phyloP scores from a whole-genome alignment of 805 yeast genomes.

The Suhomyces faveliae region DNA sequence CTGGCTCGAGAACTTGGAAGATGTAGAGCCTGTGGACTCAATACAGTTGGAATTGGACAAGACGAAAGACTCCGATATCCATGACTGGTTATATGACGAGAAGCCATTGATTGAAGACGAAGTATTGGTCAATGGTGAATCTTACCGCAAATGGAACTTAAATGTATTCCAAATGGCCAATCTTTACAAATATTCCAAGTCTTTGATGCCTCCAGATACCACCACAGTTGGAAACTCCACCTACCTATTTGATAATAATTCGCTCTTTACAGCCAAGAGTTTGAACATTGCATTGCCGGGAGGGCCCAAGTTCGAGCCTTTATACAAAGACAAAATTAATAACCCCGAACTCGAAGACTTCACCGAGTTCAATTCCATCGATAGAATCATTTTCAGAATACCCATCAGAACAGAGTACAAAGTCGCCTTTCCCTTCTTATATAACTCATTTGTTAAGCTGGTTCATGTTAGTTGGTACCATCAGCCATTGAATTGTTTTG shows the following conservation, averaged over 20 bases:
- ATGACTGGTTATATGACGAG: conserved; percentile 80
- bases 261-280: conserved; percentile 90
- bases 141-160: conserved; percentile 72
- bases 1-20: conserved; percentile 78
- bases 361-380: conserved; percentile 88
- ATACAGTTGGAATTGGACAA: conserved; percentile 65
- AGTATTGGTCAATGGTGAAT: conserved; percentile 65
- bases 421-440: conserved; percentile 83
- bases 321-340: conserved; percentile 59
- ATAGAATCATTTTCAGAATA: conserved; percentile 76
- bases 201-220: conserved; percentile 57
- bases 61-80: conserved; percentile 56
- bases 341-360: conserved; percentile 68
- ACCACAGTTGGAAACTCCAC: conserved; percentile 48
- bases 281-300: conserved; percentile 86
- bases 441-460: conserved; percentile 71
- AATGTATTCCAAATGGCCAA: conserved; percentile 60
- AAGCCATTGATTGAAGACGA: conserved; percentile 64
- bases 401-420: conserved; percentile 79
- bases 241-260: conserved; percentile 71
- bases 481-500: conserved; percentile 55
- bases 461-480: conserved; percentile 64
- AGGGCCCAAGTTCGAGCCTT: conserved; percentile 93
- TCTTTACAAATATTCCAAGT: conserved; percentile 66
- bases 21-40: conserved; percentile 69